Percentiles rank a stretch among this genome's conserved stretches.
Evolutionary conservation across 305 asterid species (phyloP).

Genomic region (Fraxinus greggii): DNA sequence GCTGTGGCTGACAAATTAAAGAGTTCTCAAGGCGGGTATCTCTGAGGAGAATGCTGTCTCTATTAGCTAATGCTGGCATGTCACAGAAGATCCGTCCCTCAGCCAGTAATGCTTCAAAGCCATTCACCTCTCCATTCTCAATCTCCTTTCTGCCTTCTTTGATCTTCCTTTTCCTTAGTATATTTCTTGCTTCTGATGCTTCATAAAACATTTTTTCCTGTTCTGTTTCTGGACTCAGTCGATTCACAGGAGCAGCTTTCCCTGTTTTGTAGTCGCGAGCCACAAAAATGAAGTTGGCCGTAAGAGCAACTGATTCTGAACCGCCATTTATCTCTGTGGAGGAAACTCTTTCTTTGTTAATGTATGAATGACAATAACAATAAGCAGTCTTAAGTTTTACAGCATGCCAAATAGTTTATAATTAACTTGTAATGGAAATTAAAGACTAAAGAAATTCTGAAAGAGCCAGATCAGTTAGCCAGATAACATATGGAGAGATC

Average conservation of each 20-base stretch:
- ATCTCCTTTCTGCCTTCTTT: slow-evolving; percentile 37
- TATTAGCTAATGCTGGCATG: slow-evolving; percentile 89
- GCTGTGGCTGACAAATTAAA: slow-evolving; percentile 87
- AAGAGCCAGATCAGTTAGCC: slow-evolving; percentile 11
- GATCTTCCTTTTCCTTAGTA: slow-evolving; percentile 54
- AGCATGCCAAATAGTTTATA: background rate
- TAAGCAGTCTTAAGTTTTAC: background rate
- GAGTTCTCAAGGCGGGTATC: slow-evolving; percentile 86
- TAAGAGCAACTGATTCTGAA: slow-evolving; percentile 59
- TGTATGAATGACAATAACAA: background rate
- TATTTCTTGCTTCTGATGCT: slow-evolving; percentile 70
- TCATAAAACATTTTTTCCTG: slow-evolving; percentile 59
- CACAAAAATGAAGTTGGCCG: slow-evolving; percentile 89
- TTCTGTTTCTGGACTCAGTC: slow-evolving; percentile 63
- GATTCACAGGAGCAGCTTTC: slow-evolving; percentile 80
- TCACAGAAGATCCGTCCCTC: slow-evolving; percentile 86
- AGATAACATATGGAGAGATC: background rate
- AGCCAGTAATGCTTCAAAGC: slow-evolving; percentile 52
- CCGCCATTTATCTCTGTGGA: slow-evolving; percentile 41
- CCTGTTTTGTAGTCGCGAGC: slow-evolving; percentile 87
- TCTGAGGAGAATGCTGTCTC: slow-evolving; percentile 83
- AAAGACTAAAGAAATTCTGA: background rate
- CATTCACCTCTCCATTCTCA: slow-evolving; percentile 51
- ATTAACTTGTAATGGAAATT: background rate
- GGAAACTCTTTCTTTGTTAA: slow-evolving; percentile 20